Conservation (phyloP, 192 early-diverging fungal genomes). For the Coemansia sp. region DNA sequence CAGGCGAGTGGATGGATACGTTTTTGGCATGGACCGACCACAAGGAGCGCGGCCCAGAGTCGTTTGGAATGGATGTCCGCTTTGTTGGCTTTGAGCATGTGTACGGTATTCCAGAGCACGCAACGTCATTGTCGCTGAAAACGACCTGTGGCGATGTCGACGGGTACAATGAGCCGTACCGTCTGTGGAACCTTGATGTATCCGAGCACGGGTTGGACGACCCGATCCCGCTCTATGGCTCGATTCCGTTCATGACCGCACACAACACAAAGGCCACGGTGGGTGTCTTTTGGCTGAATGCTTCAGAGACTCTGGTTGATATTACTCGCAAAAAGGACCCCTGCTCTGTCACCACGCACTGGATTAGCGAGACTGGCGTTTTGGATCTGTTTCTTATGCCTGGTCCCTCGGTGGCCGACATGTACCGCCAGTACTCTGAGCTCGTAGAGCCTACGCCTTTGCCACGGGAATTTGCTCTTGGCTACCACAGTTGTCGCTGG, state of each 20-base stretch:
- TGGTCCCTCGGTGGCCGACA: constrained; percentile 66
- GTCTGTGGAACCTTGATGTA: constrained; percentile 96
- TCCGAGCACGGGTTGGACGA: constrained; percentile 95
- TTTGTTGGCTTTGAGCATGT: constrained; percentile 86
- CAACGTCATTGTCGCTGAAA: constrained; percentile 78
- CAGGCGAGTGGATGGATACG: constrained; percentile 79
- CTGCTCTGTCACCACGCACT: constrained; percentile 64
- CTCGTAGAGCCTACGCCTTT: constrained; percentile 81
- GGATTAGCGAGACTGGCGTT: constrained; percentile 90
- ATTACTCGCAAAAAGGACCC: constrained; percentile 67
- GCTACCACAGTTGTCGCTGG: constrained; percentile 98
- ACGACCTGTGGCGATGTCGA: constrained; percentile 74
- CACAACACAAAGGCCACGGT: constrained; percentile 73
- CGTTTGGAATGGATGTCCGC: constrained; percentile 88
- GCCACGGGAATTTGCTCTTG: constrained; percentile 87
- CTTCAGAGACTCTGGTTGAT: constrained; percentile 98
- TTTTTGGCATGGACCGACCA: constrained; percentile 84
- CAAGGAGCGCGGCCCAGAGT: constrained; percentile 92
- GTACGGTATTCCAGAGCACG: constrained; percentile 97
- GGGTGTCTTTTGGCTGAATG: constrained; percentile 90
- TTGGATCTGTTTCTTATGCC: constrained; percentile 88
- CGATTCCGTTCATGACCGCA: constrained; percentile 91
- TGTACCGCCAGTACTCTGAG: constrained; percentile 70
- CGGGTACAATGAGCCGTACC: constrained; percentile 87
- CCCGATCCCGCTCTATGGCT: constrained; percentile 94